Percentiles rank a stretch among this genome's conserved stretches.
Conservation (phyloP, 1,139 yeast species). For the Yarrowia galli region DNA sequence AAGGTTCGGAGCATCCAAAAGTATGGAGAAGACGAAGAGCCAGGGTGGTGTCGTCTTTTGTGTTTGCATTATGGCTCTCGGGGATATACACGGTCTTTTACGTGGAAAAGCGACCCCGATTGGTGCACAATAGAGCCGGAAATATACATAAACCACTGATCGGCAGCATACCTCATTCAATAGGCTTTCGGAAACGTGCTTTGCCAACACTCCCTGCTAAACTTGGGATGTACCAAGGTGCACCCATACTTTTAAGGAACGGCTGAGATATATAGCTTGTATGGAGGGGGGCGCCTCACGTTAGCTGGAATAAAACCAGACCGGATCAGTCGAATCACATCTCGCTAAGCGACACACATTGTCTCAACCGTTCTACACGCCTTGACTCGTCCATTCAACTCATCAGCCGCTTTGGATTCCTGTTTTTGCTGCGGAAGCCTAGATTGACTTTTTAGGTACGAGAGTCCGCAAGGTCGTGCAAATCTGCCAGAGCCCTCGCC, state of each 20-base stretch:
- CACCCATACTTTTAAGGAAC: conserved; percentile 7
- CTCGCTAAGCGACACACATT: not conserved
- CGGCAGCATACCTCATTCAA: not conserved
- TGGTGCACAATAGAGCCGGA: not conserved
- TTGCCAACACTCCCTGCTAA: too few species aligned
- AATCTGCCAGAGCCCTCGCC: not conserved
- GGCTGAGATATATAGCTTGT: not conserved
- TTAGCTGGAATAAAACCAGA: not conserved
- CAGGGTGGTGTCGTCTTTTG: not conserved
- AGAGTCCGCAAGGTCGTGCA: conserved; percentile 27
- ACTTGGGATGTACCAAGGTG: not conserved
- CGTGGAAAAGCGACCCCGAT: not conserved
- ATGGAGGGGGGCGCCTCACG: not conserved
- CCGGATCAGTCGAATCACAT: not conserved
- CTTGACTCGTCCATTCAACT: not conserved
- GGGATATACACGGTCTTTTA: too few species aligned
- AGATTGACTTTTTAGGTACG: conserved; percentile 35
- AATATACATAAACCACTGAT: conserved; percentile 15
- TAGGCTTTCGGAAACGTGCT: conserved; percentile 32
- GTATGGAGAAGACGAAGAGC: not conserved
- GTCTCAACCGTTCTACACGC: not conserved
- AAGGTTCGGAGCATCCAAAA: not conserved
- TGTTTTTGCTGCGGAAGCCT: conserved; percentile 25
- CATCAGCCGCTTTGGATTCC: conserved; percentile 8
- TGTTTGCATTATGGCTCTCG: not conserved